Conservation (phyloP, 495 filamentous ascomycete genomes). For the Aspergillus diversus region DNA sequence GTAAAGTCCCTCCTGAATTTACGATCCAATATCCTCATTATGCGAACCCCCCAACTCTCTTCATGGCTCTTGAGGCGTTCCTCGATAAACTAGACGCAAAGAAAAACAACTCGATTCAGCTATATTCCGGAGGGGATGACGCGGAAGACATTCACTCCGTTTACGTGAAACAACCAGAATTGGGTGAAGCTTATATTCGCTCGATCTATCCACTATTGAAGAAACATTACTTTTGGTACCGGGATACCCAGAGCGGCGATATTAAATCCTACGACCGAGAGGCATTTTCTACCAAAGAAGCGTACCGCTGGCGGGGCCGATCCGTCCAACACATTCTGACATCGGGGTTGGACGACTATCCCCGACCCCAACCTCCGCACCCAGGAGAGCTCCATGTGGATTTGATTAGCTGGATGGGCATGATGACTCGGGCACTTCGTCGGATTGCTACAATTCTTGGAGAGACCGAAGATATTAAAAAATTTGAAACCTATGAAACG, state of each 20-base stretch:
- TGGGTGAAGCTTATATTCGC: slow-evolving; percentile 74
- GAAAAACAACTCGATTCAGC: slow-evolving; percentile 29
- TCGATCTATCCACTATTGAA: slow-evolving; percentile 90
- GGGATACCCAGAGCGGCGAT: slow-evolving; percentile 86
- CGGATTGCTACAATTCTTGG: slow-evolving; percentile 75
- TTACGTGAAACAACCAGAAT: slow-evolving; percentile 65
- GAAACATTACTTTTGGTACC: slow-evolving; percentile 93
- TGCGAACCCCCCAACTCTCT: slow-evolving; percentile 96
- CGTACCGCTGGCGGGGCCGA: slow-evolving; percentile 94
- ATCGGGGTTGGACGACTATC: slow-evolving; percentile 95
- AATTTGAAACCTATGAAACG: slow-evolving; percentile 71
- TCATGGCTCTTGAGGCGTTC: slow-evolving; percentile 82
- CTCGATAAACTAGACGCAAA: slow-evolving; percentile 69
- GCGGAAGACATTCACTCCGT: slow-evolving; percentile 52
- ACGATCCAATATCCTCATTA: slow-evolving; percentile 97
- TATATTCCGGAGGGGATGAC: slow-evolving; percentile 28
- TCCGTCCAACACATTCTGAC: slow-evolving; percentile 85
- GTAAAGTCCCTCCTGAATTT: slow-evolving; percentile 95
- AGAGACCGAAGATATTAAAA: slow-evolving; percentile 71
- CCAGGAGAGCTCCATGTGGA: slow-evolving; percentile 96
- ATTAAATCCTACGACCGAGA: slow-evolving; percentile 88
- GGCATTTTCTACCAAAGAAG: slow-evolving; percentile 84
- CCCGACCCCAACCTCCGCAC: slow-evolving; percentile 92
- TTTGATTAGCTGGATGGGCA: slow-evolving; percentile 93
- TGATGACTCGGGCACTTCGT: slow-evolving; percentile 82